phyloP scores from a whole-genome alignment of 352 stramenopile species.

The Phytopythium ostracodes region DNA sequence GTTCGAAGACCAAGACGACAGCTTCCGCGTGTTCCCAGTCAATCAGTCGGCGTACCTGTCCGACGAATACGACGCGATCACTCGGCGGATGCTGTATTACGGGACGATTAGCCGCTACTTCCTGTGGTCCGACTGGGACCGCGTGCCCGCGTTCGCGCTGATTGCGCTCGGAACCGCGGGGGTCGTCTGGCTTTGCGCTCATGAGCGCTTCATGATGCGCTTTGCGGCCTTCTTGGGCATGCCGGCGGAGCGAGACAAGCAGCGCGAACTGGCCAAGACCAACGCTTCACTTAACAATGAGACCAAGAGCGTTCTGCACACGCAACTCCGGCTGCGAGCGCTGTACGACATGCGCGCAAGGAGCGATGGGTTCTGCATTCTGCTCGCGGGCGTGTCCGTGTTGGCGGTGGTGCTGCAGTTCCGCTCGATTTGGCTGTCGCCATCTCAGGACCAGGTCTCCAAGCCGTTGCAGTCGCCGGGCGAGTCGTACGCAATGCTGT shows the following conservation, averaged over 20 bases:
- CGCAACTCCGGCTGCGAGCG: slow-evolving; percentile 18
- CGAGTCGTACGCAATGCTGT: slow-evolving; percentile 41
- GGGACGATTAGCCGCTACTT: slow-evolving; percentile 51
- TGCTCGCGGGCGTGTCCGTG: slow-evolving; percentile 31
- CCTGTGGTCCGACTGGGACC: slow-evolving; percentile 41
- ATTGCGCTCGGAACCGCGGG: slow-evolving; percentile 19
- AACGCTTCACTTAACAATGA: slow-evolving; percentile 15
- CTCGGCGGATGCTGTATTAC: slow-evolving; percentile 18
- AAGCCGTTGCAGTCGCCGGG: slow-evolving; percentile 33
- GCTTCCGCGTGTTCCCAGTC: slow-evolving; percentile 21
- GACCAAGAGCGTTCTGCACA: slow-evolving; percentile 20
- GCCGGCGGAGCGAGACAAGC: slow-evolving; percentile 5
- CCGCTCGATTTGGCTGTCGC: slow-evolving; percentile 49
- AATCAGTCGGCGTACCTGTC: slow-evolving; percentile 6
- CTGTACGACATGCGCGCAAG: slow-evolving; percentile 29
- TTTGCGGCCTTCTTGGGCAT: slow-evolving; percentile 30
- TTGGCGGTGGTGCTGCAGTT: slow-evolving; percentile 46
- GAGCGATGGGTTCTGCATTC: slow-evolving; percentile 33
- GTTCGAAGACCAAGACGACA: slow-evolving; percentile 17
- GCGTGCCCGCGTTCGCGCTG: slow-evolving; percentile 25
- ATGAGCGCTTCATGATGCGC: slow-evolving; percentile 36
- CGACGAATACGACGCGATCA: slow-evolving; percentile 11
- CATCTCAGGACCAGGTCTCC: slow-evolving; percentile 14
- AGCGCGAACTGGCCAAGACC: slow-evolving; percentile 9
- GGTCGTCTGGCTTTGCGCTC: slow-evolving; percentile 26